phyloP scores from a whole-genome alignment of 2,329 filamentous ascomycete genomes.

The Cytospora piceicola region DNA sequence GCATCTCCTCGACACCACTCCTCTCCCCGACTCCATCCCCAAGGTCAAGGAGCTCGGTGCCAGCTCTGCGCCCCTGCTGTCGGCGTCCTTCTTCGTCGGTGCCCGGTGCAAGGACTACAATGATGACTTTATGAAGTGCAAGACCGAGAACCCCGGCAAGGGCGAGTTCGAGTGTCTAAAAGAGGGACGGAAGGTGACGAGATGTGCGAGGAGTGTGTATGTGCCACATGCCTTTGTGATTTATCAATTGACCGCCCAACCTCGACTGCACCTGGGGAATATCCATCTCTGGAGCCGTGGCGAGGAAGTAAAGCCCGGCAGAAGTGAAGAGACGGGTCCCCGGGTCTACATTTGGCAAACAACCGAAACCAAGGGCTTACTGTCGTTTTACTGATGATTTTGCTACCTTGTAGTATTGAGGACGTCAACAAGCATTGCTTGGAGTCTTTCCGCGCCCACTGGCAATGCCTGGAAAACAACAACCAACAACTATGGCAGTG shows the following conservation, averaged over 20 bases:
- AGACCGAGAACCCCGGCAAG: constrained; percentile 86
- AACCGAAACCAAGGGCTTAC: not conserved
- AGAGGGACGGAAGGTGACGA: constrained; percentile 93
- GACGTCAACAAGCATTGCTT: constrained; percentile 97
- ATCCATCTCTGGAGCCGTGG: not conserved
- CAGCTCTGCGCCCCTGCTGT: constrained; percentile 88
- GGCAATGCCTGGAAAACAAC: constrained; percentile 94
- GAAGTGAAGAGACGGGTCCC: not conserved
- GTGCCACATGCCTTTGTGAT: constrained; percentile 44
- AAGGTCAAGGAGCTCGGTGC: constrained; percentile 92
- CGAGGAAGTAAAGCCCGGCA: not conserved
- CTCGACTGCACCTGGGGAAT: constrained; percentile 7
- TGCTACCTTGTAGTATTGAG: constrained; percentile 65
- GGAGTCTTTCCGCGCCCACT: constrained; percentile 88
- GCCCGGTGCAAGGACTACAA: constrained; percentile 94
- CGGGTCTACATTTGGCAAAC: not conserved
- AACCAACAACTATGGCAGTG: constrained; percentile 99
- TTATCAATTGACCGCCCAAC: constrained; percentile 2
- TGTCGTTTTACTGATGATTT: not conserved
- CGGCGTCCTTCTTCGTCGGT: constrained; percentile 95
- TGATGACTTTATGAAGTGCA: constrained; percentile 99
- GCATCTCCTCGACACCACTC: constrained; percentile 92
- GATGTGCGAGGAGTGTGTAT: constrained; percentile 95
- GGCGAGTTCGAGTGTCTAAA: constrained; percentile 95
- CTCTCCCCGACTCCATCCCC: constrained; percentile 88